A percentile compares a stretch with the other conserved stretches of the same genome.
These are phyloP conservation scores for Persicaria tinctoria DNA, from an alignment of 148 eudicot genomes.

Conservation along the genomic window DNA sequence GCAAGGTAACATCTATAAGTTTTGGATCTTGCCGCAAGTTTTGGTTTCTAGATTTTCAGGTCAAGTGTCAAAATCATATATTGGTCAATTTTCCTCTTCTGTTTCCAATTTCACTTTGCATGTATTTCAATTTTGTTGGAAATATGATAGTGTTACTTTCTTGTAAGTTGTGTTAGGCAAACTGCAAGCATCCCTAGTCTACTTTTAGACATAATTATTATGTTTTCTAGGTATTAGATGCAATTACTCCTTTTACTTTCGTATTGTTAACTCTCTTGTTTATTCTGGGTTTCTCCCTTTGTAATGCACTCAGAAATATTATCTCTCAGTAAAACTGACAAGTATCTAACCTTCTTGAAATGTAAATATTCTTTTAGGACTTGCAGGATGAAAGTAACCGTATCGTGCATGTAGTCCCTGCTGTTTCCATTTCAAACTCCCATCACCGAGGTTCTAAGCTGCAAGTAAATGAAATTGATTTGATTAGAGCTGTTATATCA, in stretches of 20 bases:
- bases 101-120: background rate
- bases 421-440: slow-evolving; percentile 27
- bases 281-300: no score
- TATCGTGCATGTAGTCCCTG: slow-evolving; percentile 59
- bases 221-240: no score
- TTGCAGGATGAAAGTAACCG: slow-evolving; percentile 35
- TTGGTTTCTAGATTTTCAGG: background rate
- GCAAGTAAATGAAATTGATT: slow-evolving; percentile 53
- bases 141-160: no score
- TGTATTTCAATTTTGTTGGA: background rate
- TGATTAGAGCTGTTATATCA: slow-evolving; percentile 62
- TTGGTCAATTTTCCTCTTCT: background rate
- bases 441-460: slow-evolving; percentile 35
- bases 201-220: no score
- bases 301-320: no score
- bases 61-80: background rate
- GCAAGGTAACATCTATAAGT: no score
- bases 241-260: no score
- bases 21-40: background rate
- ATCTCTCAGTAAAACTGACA: no score
- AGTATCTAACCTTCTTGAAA: background rate
- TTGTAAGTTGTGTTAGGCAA: no score
- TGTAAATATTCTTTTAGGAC: slow-evolving; percentile 31
- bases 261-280: no score
- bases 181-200: no score